Evolutionary conservation across 1,284 basidiomycete genomes (phyloP).

Genomic region (Tylopilus sp.): DNA sequence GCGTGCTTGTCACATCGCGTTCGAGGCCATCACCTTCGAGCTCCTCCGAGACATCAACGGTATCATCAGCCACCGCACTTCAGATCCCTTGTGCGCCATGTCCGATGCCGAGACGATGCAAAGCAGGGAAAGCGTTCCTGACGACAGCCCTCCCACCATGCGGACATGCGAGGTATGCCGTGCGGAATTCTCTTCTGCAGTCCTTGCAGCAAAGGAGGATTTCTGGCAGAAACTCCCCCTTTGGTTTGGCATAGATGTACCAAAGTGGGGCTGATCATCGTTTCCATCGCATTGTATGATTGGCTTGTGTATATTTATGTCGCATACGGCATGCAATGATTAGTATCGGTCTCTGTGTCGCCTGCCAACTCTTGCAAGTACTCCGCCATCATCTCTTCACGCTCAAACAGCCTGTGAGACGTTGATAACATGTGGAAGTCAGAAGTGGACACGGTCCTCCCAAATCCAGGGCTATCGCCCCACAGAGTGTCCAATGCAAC

Average conservation of each 20-base stretch:
- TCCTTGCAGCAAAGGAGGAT: conserved; percentile 56
- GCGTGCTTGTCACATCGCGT: conserved; percentile 63
- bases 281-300: conserved; percentile 4
- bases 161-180: conserved; percentile 67
- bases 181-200: conserved; percentile 54
- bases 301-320: conserved; percentile 18
- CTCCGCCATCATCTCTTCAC: background rate
- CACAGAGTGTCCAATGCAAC: background rate
- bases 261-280: conserved; percentile 45
- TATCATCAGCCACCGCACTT: conserved; percentile 60
- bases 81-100: conserved; percentile 68
- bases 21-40: conserved; percentile 69
- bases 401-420: background rate
- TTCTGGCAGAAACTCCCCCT: conserved; percentile 62
- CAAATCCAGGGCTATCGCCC: background rate
- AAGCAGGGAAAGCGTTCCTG: conserved; percentile 47
- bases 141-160: conserved; percentile 42
- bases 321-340: conserved; percentile 1
- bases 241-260: conserved; percentile 63
- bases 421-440: conserved; percentile 2
- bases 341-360: background rate
- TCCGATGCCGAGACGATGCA: conserved; percentile 64
- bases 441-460: background rate
- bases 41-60: conserved; percentile 69
- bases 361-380: background rate